Percentiles rank a stretch among this genome's conserved stretches.
Conservation (phyloP, 805 yeast genomes). For the Starmera amethionina region DNA sequence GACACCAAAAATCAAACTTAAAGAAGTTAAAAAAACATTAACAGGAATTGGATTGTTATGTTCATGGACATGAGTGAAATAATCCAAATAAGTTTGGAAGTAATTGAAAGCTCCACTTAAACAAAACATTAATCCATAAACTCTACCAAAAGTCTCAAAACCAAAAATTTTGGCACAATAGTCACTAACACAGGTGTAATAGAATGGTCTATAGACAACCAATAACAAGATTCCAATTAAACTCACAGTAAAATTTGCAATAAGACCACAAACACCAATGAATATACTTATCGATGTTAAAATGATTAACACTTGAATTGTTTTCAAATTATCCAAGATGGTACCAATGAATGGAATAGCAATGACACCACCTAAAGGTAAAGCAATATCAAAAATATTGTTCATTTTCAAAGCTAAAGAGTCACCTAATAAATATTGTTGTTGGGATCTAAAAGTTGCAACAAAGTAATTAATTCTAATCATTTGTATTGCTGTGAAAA, state of each 20-base stretch:
- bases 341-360: slow-evolving; percentile 85
- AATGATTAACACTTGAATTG: slow-evolving; percentile 43
- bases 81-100: slow-evolving; percentile 60
- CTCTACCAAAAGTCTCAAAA: slow-evolving; percentile 81
- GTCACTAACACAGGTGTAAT: slow-evolving; percentile 88
- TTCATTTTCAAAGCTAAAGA: slow-evolving; percentile 48
- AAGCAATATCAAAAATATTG: slow-evolving; percentile 71
- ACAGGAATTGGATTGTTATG: slow-evolving; percentile 74
- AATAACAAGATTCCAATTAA: slow-evolving; percentile 59
- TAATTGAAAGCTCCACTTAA: slow-evolving; percentile 76
- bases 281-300: slow-evolving; percentile 44
- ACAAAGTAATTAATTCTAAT: slow-evolving; percentile 86
- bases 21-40: slow-evolving; percentile 42
- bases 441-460: slow-evolving; percentile 81
- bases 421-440: slow-evolving; percentile 53
- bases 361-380: slow-evolving; percentile 81
- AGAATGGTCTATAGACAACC: slow-evolving; percentile 84
- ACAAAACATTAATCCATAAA: slow-evolving; percentile 80
- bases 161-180: slow-evolving; percentile 91
- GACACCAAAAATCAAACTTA: slow-evolving; percentile 36
- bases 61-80: slow-evolving; percentile 56
- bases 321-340: slow-evolving; percentile 63
- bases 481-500: slow-evolving; percentile 83
- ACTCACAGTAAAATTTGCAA: slow-evolving; percentile 39
- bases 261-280: slow-evolving; percentile 66